A percentile compares a stretch with the other conserved stretches of the same genome.
Conservation (phyloP, 2,329 filamentous ascomycete genomes). For the Alternaria metachromatica region DNA sequence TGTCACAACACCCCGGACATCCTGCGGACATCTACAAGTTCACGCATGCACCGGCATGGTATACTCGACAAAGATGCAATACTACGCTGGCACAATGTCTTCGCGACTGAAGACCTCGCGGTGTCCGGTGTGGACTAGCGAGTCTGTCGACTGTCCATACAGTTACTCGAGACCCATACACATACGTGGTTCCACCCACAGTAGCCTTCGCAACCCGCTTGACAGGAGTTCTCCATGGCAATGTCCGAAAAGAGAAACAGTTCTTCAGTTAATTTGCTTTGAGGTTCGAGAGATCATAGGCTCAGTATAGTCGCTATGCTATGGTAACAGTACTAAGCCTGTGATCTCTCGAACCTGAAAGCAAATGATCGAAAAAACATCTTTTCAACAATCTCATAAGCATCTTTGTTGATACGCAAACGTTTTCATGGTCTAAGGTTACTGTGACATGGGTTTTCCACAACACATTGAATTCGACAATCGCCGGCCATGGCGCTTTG, state of each 20-base stretch:
- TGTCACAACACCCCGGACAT: background rate
- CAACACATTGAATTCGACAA: background rate
- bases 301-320: background rate
- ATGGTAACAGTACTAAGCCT: background rate
- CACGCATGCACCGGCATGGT: background rate
- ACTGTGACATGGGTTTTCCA: background rate
- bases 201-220: background rate
- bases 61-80: background rate
- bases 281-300: background rate
- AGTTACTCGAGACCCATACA: background rate
- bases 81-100: background rate
- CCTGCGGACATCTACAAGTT: background rate
- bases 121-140: background rate
- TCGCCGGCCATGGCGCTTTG: background rate
- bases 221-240: background rate
- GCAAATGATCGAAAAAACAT: background rate
- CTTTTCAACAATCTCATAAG: background rate
- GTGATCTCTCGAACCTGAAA: background rate
- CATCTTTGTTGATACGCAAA: accelerated
- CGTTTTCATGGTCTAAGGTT: background rate
- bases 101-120: background rate
- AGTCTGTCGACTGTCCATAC: background rate
- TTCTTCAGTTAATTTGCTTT: background rate
- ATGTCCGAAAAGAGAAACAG: background rate
- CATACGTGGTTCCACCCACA: background rate